Conservation (phyloP, 2,329 filamentous ascomycete species). For the Scedosporium aurantiacum region DNA sequence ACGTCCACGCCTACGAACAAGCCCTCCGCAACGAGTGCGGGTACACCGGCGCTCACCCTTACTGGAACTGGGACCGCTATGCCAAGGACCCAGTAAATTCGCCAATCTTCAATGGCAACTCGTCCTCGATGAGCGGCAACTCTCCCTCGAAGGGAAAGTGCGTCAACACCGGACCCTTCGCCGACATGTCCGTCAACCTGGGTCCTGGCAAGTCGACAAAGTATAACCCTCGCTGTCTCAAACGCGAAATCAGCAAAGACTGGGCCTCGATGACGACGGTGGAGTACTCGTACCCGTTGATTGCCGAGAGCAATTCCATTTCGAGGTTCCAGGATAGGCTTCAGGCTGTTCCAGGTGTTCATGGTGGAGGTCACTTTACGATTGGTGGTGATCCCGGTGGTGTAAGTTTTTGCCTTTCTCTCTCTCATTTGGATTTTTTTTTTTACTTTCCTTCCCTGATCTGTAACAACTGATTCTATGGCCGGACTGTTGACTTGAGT, state of each 20-base stretch:
- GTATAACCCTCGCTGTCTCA: constrained; percentile 32
- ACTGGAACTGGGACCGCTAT: constrained; percentile 32
- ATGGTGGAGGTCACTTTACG: constrained; percentile 28
- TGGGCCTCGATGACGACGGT: constrained; percentile 15
- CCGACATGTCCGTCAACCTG: constrained; percentile 24
- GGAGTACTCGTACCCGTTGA: constrained; percentile 12
- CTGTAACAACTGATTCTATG: not conserved
- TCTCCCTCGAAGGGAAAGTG: constrained; percentile 33
- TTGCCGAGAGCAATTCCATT: constrained; percentile 9
- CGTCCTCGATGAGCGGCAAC: constrained; percentile 31
- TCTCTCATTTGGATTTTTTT: no score
- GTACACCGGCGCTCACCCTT: constrained; percentile 30
- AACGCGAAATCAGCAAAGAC: constrained; percentile 20
- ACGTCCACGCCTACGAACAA: constrained; percentile 20
- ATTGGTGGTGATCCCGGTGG: constrained; percentile 23
- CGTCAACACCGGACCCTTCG: constrained; percentile 37
- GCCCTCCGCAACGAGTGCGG: constrained; percentile 21
- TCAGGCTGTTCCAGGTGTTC: constrained; percentile 13
- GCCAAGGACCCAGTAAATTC: constrained; percentile 24
- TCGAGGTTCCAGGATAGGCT: constrained; percentile 10
- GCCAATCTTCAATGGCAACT: constrained; percentile 37
- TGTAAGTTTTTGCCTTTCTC: not conserved
- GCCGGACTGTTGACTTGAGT: constrained; percentile 7
- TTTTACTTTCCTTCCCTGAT: not conserved
- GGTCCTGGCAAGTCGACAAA: constrained; percentile 23